phyloP scores from a whole-genome alignment of 1,284 basidiomycete species.

The Malassezia furfur region DNA sequence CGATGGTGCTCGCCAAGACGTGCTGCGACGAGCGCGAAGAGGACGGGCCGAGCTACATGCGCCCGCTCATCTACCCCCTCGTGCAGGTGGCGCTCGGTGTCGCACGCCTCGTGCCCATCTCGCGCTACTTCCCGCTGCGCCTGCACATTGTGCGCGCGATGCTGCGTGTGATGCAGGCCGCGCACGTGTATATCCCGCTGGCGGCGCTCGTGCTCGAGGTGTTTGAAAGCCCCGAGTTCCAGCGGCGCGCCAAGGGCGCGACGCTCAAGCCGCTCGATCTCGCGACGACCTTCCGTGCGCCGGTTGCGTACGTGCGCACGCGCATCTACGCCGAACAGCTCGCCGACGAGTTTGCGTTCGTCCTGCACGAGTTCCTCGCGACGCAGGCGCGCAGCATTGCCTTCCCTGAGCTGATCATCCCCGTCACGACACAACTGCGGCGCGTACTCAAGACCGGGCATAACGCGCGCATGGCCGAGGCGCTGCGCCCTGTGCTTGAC shows the following conservation, averaged over 20 bases:
- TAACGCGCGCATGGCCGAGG: conserved; percentile 27
- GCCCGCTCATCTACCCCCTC: conserved; percentile 83
- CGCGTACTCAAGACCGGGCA: conserved; percentile 32
- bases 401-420: conserved; percentile 87
- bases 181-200: conserved; percentile 77
- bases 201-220: conserved; percentile 77
- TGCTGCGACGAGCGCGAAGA: conserved; percentile 30
- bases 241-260: conserved; percentile 71
- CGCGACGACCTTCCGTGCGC: conserved; percentile 74
- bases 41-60: conserved; percentile 61
- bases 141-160: conserved; percentile 66
- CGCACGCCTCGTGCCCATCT: conserved; percentile 77
- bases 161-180: conserved; percentile 64
- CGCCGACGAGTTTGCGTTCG: conserved; percentile 68
- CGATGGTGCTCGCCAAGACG: conserved; percentile 55
- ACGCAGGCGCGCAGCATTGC: conserved; percentile 59
- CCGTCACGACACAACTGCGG: conserved; percentile 57
- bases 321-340: conserved; percentile 74
- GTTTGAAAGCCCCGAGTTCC: conserved; percentile 66
- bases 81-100: conserved; percentile 88
- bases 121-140: conserved; percentile 70
- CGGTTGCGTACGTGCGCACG: conserved; percentile 79
- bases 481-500: conserved; percentile 32
- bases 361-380: conserved; percentile 64
- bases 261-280: conserved; percentile 82